Percentiles rank a stretch among this genome's conserved stretches.
Conservation (phyloP, 2,329 filamentous ascomycete species). For the Tolypocladium tundrense region DNA sequence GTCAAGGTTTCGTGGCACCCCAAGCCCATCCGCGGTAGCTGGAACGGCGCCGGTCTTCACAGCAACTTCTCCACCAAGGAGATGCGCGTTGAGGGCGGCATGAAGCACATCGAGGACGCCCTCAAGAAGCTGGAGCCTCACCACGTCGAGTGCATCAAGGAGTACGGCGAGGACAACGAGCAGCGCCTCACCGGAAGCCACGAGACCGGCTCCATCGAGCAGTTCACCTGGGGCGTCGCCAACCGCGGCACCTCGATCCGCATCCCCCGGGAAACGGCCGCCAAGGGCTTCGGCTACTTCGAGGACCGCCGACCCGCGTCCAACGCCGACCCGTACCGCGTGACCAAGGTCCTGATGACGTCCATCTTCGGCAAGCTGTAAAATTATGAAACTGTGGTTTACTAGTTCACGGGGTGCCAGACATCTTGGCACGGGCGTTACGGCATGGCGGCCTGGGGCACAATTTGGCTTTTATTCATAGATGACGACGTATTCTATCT, state of each 20-base stretch:
- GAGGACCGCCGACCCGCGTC: conserved; percentile 76
- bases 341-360: conserved; percentile 71
- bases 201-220: conserved; percentile 89
- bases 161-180: conserved; percentile 94
- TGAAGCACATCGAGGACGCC: conserved; percentile 84
- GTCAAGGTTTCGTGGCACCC: conserved; percentile 91
- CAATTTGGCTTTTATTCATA: not conserved
- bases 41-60: conserved; percentile 90
- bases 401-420: not conserved
- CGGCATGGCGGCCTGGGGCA: not conserved
- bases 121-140: conserved; percentile 75
- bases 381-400: not conserved
- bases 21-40: conserved; percentile 85
- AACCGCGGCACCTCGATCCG: conserved; percentile 93
- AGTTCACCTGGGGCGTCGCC: conserved; percentile 88
- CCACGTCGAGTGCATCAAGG: conserved; percentile 77
- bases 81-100: conserved; percentile 85
- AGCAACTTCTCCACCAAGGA: conserved; percentile 85
- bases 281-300: conserved; percentile 91
- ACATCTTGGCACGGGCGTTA: not conserved
- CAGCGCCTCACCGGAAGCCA: conserved; percentile 84
- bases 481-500: not conserved
- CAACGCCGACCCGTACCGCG: conserved; percentile 79
- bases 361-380: conserved; percentile 38
- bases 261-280: conserved; percentile 75